Conservation (phyloP, 257 asterid species). For the Coffea canephora region DNA sequence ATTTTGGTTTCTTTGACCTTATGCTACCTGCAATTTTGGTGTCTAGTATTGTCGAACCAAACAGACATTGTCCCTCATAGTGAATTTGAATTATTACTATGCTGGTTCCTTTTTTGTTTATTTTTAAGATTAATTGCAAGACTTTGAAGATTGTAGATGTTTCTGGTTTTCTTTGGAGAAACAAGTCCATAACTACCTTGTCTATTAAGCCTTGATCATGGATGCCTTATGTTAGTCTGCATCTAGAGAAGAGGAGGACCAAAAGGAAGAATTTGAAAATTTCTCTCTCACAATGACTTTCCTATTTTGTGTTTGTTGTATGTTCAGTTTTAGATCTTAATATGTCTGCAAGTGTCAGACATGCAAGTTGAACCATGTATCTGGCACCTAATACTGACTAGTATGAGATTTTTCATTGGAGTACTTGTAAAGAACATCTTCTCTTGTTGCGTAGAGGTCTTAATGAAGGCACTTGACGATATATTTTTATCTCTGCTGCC, state of each 20-base stretch:
- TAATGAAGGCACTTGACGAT: too few species aligned
- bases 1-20: not conserved
- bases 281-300: not conserved
- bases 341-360: not conserved
- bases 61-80: not conserved
- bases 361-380: not conserved
- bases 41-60: not conserved
- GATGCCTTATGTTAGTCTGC: not conserved
- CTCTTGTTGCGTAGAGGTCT: not conserved
- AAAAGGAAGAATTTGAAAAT: not conserved
- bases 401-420: not conserved
- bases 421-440: not conserved
- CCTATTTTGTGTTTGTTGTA: not conserved
- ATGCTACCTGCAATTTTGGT: not conserved
- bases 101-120: not conserved
- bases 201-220: not conserved
- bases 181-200: not conserved
- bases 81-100: not conserved
- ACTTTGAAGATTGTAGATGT: not conserved
- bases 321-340: not conserved
- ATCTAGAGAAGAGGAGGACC: not conserved
- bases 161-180: not conserved
- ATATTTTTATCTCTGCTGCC: not conserved
- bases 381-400: not conserved
- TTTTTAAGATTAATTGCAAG: not conserved